These are phyloP conservation scores for Pulicaria dysenterica DNA, from an alignment of 129 eudicot species.

Conservation along the genomic window DNA sequence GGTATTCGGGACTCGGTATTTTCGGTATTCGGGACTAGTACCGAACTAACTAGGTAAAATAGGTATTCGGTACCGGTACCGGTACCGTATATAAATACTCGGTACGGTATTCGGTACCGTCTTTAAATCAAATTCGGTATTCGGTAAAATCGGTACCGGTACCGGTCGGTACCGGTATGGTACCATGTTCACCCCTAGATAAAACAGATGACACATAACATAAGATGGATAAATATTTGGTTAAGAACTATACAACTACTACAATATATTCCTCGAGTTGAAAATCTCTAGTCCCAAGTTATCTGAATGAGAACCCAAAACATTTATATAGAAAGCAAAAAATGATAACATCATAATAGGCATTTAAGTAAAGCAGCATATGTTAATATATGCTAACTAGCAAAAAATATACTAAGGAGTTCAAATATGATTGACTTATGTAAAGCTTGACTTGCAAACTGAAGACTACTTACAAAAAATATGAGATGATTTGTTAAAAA, in stretches of 20 bases:
- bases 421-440: slow-evolving; percentile 19
- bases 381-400: slow-evolving; percentile 67
- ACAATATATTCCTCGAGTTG: slow-evolving; percentile 81
- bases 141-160: too few relatives aligned
- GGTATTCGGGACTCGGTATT: too few relatives aligned
- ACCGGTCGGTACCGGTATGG: too few relatives aligned
- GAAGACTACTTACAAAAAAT: slow-evolving; percentile 19
- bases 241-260: slow-evolving; percentile 57
- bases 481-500: slow-evolving; percentile 2
- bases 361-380: slow-evolving; percentile 98
- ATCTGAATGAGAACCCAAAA: slow-evolving; percentile 86
- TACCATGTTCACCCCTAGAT: too few relatives aligned
- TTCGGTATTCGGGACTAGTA: too few relatives aligned
- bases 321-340: slow-evolving; percentile 10
- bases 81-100: too few relatives aligned
- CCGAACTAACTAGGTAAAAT: too few relatives aligned
- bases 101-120: too few relatives aligned
- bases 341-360: slow-evolving; percentile 36
- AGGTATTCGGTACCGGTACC: too few relatives aligned
- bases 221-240: slow-evolving; percentile 4
- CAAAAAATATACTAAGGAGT: slow-evolving; percentile 19
- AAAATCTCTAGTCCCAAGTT: slow-evolving; percentile 87
- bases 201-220: too few relatives aligned
- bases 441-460: too few relatives aligned
- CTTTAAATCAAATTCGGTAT: too few relatives aligned